These are phyloP conservation scores for Taphrina flavorubra DNA, from an alignment of 1,139 yeast genomes.

Conservation along the genomic window DNA sequence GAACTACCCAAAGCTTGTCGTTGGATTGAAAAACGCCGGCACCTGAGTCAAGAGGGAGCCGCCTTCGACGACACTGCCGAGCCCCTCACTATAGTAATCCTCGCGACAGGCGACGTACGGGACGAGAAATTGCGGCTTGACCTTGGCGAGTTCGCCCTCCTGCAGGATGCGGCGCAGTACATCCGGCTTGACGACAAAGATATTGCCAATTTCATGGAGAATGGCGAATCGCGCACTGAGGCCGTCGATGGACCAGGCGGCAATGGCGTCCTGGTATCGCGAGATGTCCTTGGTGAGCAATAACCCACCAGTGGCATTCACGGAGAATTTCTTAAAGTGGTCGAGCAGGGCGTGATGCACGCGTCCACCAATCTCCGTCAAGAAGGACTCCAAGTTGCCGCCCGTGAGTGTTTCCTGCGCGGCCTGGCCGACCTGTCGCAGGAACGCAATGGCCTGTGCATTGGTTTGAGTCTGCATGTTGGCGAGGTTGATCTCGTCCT, in stretches of 20 bases:
- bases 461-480: conserved; percentile 57
- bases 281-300: conserved; percentile 84
- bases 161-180: conserved; percentile 77
- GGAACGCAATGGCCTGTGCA: conserved; percentile 63
- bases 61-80: conserved; percentile 40
- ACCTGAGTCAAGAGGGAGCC: conserved; percentile 18
- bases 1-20: conserved; percentile 1
- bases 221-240: conserved; percentile 73
- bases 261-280: conserved; percentile 74
- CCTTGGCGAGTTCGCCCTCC: conserved; percentile 76
- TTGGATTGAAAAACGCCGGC: conserved; percentile 4
- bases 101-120: conserved; percentile 45
- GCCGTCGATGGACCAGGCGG: conserved; percentile 69
- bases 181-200: conserved; percentile 71
- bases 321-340: conserved; percentile 77
- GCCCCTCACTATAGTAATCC: conserved; percentile 41
- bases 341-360: conserved; percentile 67
- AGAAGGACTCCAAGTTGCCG: conserved; percentile 61
- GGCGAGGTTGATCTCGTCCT: conserved; percentile 49
- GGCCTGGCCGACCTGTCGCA: conserved; percentile 51
- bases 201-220: conserved; percentile 79
- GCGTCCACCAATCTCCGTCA: conserved; percentile 65
- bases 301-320: conserved; percentile 82
- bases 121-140: conserved; percentile 66
- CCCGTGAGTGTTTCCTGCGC: conserved; percentile 57